Percentiles rank a stretch among this genome's conserved stretches.
Evolutionary conservation across 208 protist genomes (phyloP).

Genomic region (Leishmania major): DNA sequence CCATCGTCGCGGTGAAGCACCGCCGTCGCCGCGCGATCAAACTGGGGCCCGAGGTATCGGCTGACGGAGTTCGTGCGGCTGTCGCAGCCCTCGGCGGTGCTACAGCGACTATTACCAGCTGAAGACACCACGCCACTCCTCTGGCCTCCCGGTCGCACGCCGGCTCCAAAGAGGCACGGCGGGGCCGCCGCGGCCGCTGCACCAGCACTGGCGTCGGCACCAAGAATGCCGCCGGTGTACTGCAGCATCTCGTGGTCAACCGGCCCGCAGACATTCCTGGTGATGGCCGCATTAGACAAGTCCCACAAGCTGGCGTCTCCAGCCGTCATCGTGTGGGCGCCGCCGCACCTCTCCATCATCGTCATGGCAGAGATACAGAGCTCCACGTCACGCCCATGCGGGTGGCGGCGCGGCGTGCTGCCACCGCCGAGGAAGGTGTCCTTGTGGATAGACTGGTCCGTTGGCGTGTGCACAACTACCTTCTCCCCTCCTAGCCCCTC

Average conservation of each 20-base stretch:
- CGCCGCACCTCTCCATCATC: not conserved
- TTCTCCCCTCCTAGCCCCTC: not conserved
- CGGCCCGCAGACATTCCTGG: not conserved
- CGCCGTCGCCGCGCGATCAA: slow-evolving; percentile 16
- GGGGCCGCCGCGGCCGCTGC: not conserved
- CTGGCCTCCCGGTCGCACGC: not conserved
- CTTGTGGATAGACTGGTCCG: slow-evolving; percentile 22
- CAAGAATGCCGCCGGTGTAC: slow-evolving; percentile 7
- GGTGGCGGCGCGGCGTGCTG: slow-evolving; percentile 27
- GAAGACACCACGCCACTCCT: not conserved
- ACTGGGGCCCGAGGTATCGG: slow-evolving; percentile 22
- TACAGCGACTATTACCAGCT: slow-evolving; percentile 4
- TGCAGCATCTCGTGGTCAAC: slow-evolving; percentile 11
- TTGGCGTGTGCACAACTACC: slow-evolving; percentile 13
- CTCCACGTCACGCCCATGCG: not conserved
- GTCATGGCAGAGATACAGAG: not conserved
- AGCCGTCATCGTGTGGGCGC: not conserved
- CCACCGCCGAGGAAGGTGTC: slow-evolving; percentile 9
- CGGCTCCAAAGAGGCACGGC: not conserved
- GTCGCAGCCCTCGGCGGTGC: slow-evolving; percentile 16
- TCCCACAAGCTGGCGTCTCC: not conserved
- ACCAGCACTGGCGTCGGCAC: not conserved
- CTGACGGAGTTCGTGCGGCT: slow-evolving; percentile 11
- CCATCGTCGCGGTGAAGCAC: not conserved
- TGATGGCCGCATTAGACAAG: not conserved